Percentiles rank a stretch among this genome's conserved stretches.
phyloP scores from a whole-genome alignment of 2,329 filamentous ascomycete species.

The Exophiala calicioides region DNA sequence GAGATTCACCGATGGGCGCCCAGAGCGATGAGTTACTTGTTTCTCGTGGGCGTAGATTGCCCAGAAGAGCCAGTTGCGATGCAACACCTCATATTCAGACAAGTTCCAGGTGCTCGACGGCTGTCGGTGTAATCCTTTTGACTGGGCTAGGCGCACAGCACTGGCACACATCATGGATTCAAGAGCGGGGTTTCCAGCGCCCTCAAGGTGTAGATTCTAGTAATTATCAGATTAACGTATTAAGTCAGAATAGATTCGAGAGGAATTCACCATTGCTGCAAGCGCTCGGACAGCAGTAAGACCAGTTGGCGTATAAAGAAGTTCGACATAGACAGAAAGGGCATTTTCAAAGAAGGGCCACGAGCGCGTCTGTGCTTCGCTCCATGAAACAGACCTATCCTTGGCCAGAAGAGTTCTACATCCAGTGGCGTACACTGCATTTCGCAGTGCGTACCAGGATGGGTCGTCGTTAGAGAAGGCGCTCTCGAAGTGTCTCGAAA shows the following conservation, averaged over 20 bases:
- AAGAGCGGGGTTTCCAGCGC: constrained; percentile 4
- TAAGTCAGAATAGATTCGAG: neutral
- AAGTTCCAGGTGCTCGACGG: constrained; percentile 11
- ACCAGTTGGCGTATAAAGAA: constrained; percentile 10
- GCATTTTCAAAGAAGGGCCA: constrained; percentile 10
- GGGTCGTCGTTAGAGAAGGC: too few relatives aligned
- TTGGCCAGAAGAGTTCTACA: constrained; percentile 13
- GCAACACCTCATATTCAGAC: constrained; percentile 6
- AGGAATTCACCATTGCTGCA: constrained; percentile 12
- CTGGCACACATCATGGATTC: constrained; percentile 11
- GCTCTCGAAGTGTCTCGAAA: neutral
- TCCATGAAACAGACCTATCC: constrained; percentile 4
- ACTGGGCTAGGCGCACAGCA: constrained; percentile 12
- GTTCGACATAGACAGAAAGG: constrained; percentile 10
- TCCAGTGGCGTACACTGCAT: constrained; percentile 15
- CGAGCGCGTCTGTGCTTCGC: constrained; percentile 5
- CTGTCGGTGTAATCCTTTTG: constrained; percentile 15
- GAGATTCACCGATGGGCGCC: constrained; percentile 9
- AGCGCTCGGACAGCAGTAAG: constrained; percentile 12
- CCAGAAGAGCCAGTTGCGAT: constrained; percentile 15
- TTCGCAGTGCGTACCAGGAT: constrained; percentile 12
- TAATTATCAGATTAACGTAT: neutral
- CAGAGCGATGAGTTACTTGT: neutral
- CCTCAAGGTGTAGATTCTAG: constrained; percentile 9
- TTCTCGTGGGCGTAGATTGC: constrained; percentile 9